Evolutionary conservation across 1,284 basidiomycete species (phyloP), one percentile per base, ranked within the genome.

Genomic region (Microbotryomycetes sp.): DNA sequence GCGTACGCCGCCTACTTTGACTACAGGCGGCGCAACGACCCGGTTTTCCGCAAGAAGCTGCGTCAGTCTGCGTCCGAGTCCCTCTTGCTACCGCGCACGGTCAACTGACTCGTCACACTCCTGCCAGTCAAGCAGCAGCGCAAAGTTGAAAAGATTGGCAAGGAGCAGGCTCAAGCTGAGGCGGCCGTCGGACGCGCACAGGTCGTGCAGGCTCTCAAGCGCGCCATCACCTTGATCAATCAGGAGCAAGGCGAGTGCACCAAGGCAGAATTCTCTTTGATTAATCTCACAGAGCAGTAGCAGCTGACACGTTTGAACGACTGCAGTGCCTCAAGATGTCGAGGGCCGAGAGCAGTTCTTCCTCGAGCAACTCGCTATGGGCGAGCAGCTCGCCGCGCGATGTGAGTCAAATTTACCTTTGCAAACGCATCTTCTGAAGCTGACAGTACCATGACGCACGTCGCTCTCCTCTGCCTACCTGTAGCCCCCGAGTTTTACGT

Each of bases 1-100:
- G 88, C 84, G 21, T 96, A 94, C 75, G 88, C 86, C 41, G 89
- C 86, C 45, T 97, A 93, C 78, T 98, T 97, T 74, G 94, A 98
- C 82, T 87, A 96, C 81, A 89, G 84, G 78, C 85, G 94, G 60
- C 83, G 91, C 71, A 91, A 88, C 75, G 91, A 97, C 74, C 77
- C 81, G 45, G 80, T 81, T 15, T 98, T 98, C 83, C 85, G 94
- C 76, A 91, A 85, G 79, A 84, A 83, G 75, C 82, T 98, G 64
- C 84, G 91, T 89, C 76, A 69, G 90, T 83, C 24, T 15, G 1
- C 18, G 4, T 24, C 16, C 15, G 13, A 26, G 9, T 16, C 2
- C 21, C 18, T 9, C 31, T 7, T 52, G 3, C 47, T 4, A 52
- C 26, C 11, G n/a, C 54, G 11, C 52, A 47, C 15, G 29, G 49